Base-by-base conservation (phyloP, 495 filamentous ascomycete species). In the Bombardia bombarda region DNA sequence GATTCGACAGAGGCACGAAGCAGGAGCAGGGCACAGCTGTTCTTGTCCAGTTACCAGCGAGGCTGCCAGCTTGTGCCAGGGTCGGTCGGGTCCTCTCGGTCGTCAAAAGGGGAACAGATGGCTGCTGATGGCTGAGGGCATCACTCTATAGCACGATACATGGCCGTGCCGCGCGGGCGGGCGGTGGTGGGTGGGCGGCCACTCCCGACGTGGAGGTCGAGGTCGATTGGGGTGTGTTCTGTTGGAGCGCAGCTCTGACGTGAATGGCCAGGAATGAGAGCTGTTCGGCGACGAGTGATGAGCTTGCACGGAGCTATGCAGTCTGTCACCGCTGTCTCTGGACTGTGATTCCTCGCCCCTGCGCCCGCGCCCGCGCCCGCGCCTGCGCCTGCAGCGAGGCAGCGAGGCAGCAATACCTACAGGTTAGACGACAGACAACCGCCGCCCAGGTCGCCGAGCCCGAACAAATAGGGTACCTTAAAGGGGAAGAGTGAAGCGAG, bases 11-110 rank as follows among this genome's bases (percentile, higher is more conserved):
- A 32, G 32, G 41, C 40, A 18, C 18, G n/a, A 26, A 35, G 32
- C 20, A 36, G 22, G 41, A 34, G 41, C 41, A 35, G 41, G 41
- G 32, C 41, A 43, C 41, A 43, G 41, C 41, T 43, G 21, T 18
- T 24, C 7, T 8, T 6, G 35, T n/a, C 13, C 4, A 20, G 32
- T 10, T 14, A 7, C 5, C 6, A 14, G 16, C 32, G 32, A 30
- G 26, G 26, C 7, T 13, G 13, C 26, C 26, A 30, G 7, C 13
- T 30, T 30, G n/a, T n/a, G n/a, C n/a, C n/a, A n/a, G n/a, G n/a
- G n/a, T n/a, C n/a, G n/a, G n/a, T n/a, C n/a, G 32, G 32, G 32
- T 34, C 16, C 32, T 34, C 12, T 16, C 14, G 32, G 7, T 17
- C 32, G 32, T 34, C 16, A 34, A n/a, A 34, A 19, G 35, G 35